Evolutionary conservation across 1,139 yeast genomes (phyloP), one percentile per base, ranked within the genome.

Genomic region (Yamadazyma diddensiae): DNA sequence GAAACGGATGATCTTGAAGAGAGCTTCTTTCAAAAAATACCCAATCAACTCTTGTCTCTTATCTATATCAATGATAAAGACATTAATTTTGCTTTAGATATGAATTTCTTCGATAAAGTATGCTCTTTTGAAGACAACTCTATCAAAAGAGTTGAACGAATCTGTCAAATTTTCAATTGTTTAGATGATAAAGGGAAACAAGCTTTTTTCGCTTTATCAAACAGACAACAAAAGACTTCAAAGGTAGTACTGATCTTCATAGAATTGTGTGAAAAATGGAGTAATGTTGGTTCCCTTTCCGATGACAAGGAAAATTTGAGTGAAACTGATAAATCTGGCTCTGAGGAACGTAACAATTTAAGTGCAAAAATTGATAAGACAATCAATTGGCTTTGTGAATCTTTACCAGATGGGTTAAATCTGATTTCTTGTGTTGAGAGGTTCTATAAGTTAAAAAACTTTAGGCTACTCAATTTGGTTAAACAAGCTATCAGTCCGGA

Each of bases 1-100:
- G 71, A 62, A 21, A 48, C 65, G 5, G 59, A 59, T 33, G 64
- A 64, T 10, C 48, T 77, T 12, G 62, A 63, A 3, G 26, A 49
- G 21, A 48, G 62, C 6, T 38, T 48, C 7, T 37, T 41, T 4
- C 70, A 73, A 45, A n/a, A n/a, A n/a, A 77, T 87, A 15, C 96
- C 96, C 2, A 76, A 79, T 32, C 72, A 72, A 23, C 57, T 88
- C 1, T 59, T 88, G 34, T 77, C 80, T 13, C 68, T 87, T 33
- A 68, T 83, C 26, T 88, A 85, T 50, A 82, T 88, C 41, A 86
- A 87, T 52, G 90, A 85, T 47, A 70, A 62, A 35, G 66, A 67
- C 13, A 80, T 87, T 33, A 85, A 81, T 36, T 71, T 79, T n/a
- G 62, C 73, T 15, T 83, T 86, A 12, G 96, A 88, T 51, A 43